Evolutionary conservation across 768 basidiomycete species (phyloP), one percentile per base, ranked within the genome.

Genomic region (Dioszegia hungarica): DNA sequence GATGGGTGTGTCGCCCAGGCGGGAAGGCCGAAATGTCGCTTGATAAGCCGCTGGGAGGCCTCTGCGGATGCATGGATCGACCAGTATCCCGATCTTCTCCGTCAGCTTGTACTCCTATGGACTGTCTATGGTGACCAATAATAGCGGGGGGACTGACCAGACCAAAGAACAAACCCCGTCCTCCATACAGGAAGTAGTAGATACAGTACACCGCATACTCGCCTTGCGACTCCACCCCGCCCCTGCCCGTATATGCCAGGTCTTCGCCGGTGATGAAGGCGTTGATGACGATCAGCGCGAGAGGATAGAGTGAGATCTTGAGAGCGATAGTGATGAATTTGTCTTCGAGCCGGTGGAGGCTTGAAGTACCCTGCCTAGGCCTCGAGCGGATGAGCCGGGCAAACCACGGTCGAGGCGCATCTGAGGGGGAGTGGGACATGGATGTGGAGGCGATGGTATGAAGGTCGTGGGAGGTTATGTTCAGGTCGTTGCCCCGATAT

Each of bases 311-410:
- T 19, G 63, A 37, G 28, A 68, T 63, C 19, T 45, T 53, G 15
- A 63, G 56, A 3, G 67, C 63, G 22, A 66, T 68, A 36, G 45
- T 38, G 19, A 64, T 34, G 34, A 68, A 68, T 29, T 61, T 56
- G 36, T 62, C 63, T 17, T 63, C 52, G 15, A 57, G 45, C 11
- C 51, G 39, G 20, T 43, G 27, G 9, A 57, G 20, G 19, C 24
- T 20, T 0, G 45, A 41, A 27, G 10, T 19, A 19, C 20, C 33
- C n/a, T n/a, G n/a, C n/a, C n/a, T n/a, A n/a, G n/a, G n/a, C n/a
- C n/a, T 38, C 19, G 24, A 39, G 20, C 29, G 33, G 47, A 24
- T 43, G 46, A 27, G 27, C 25, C n/a, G 46, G 11, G 46, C 2
- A 14, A 31, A 6, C n/a, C 6, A 8, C 28, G 28, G 46, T 31